phyloP scores from a whole-genome alignment of 2,329 filamentous ascomycete genomes.

The Juglanconis oblonga region DNA sequence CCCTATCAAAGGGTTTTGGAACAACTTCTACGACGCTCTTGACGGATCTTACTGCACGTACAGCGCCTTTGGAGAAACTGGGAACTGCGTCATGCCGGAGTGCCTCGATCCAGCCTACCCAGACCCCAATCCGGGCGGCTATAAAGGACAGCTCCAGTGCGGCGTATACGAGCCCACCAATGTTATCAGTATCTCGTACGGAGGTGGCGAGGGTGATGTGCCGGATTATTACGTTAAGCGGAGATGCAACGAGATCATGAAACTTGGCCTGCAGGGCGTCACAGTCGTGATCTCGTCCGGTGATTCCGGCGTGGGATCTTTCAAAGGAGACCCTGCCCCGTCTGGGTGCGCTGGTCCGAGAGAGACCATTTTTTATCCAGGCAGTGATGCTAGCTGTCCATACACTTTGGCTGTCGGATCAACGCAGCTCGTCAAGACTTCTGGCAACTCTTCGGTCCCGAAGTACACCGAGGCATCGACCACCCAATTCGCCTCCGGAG shows the following conservation, averaged over 20 bases:
- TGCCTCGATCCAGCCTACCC: slow-evolving; percentile 46
- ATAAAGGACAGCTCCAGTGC: slow-evolving; percentile 40
- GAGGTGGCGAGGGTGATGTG: slow-evolving; percentile 41
- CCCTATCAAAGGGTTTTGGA: slow-evolving; percentile 2
- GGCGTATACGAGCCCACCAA: slow-evolving; percentile 40
- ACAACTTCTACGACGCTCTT: slow-evolving; percentile 3
- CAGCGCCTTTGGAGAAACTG: slow-evolving; percentile 41
- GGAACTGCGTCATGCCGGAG: slow-evolving; percentile 35
- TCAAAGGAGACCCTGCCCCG: slow-evolving; percentile 23
- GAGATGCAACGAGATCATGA: slow-evolving; percentile 41
- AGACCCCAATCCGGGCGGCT: slow-evolving; percentile 44
- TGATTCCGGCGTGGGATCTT: slow-evolving; percentile 33
- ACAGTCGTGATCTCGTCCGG: slow-evolving; percentile 39
- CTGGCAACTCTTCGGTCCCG: neutral
- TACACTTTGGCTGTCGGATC: slow-evolving; percentile 44
- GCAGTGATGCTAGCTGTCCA: slow-evolving; percentile 43
- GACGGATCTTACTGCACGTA: slow-evolving; percentile 33
- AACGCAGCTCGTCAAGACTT: slow-evolving; percentile 20
- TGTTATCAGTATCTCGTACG: slow-evolving; percentile 48
- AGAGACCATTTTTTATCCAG: slow-evolving; percentile 37
- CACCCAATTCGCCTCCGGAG: slow-evolving; percentile 27
- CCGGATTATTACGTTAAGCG: slow-evolving; percentile 43
- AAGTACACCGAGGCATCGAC: slow-evolving; percentile 23
- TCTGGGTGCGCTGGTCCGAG: slow-evolving; percentile 33
- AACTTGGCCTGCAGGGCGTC: slow-evolving; percentile 41